Base-by-base conservation (phyloP, 805 yeast genomes). In the Lipomyces mesembrius region DNA sequence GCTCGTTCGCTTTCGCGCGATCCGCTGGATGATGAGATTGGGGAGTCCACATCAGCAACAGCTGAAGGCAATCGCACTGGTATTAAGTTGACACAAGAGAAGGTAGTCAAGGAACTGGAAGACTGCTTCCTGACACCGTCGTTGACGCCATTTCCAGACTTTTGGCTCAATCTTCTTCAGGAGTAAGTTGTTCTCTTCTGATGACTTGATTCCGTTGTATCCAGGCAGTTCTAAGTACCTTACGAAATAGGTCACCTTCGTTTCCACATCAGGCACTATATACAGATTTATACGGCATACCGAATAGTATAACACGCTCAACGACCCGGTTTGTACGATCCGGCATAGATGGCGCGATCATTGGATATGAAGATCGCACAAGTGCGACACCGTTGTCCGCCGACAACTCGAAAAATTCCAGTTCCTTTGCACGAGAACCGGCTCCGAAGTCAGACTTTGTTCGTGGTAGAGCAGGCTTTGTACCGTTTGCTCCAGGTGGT, bases 401-500 rank as follows among this genome's bases (percentile, higher is more conserved):
- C 62, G 86, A 88, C 8, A 85, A 85, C 56, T 85, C 92, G 17
- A 82, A 88, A 12, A 88, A 87, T 67, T 89, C 97, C 0, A 80
- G 92, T 57, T 88, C 96, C 0, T 76, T 92, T 65, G 86, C 85
- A 37, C 82, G 99, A 69, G 84, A 87, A 62, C 72, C 75, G 32
- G 64, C 68, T 6, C 84, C 87, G 69, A 86, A 87, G 17, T 82
- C 89, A 6, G 88, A 86, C 53, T 80, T 87, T 1, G 79, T 91
- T 2, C 80, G 83, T 58, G 98, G 98, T 0, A 82, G 86, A 2
- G 83, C 96, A 0, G 84, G 87, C 22, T 90, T 84, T 73, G 78
- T 94, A 74, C 99, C 99, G 0, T 95, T 95, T 75, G 88, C 89
- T 65, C 99, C 99, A 0, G 98, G 99, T 71, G 98, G 98, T 1